phyloP scores from a whole-genome alignment of 2,329 filamentous ascomycete genomes.

The Clonostachys byssicola region DNA sequence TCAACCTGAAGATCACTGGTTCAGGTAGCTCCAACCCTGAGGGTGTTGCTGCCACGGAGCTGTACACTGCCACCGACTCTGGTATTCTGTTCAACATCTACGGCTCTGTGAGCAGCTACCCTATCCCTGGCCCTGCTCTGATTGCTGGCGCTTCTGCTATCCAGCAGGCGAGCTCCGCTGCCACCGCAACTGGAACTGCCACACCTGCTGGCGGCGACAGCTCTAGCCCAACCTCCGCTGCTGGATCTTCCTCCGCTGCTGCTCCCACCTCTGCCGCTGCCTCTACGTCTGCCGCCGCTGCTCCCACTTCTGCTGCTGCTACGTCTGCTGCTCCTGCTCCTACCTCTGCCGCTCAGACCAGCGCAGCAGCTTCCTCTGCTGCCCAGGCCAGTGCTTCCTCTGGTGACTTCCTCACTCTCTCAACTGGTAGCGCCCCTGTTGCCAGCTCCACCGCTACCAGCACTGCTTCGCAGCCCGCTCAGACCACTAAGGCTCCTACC shows the following conservation, averaged over 20 bases:
- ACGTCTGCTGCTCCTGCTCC: not conserved
- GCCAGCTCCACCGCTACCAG: no score
- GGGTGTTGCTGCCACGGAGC: constrained; percentile 26
- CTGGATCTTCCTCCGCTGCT: not conserved
- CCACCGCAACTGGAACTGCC: constrained; percentile 1
- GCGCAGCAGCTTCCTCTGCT: no score
- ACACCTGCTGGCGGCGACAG: constrained; percentile 3
- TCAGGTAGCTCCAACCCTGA: constrained; percentile 21
- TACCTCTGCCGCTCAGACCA: constrained; percentile 1
- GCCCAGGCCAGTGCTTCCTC: no score
- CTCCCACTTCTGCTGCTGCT: constrained; percentile 1
- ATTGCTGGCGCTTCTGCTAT: constrained; percentile 1
- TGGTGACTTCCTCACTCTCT: no score
- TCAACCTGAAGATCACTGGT: constrained; percentile 41
- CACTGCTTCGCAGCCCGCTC: no score
- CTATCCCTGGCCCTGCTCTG: constrained; percentile 9
- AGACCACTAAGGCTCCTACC: no score
- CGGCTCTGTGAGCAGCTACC: constrained; percentile 8
- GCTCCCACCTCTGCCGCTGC: constrained; percentile 1
- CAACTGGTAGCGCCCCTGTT: no score
- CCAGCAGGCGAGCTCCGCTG: constrained; percentile 1
- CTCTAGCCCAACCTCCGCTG: constrained; percentile 1
- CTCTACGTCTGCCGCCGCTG: not conserved
- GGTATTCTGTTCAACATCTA: constrained; percentile 35
- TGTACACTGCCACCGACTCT: constrained; percentile 32